Base-by-base conservation (phyloP, 352 stramenopile genomes). In the Phytophthora palmivora region DNA sequence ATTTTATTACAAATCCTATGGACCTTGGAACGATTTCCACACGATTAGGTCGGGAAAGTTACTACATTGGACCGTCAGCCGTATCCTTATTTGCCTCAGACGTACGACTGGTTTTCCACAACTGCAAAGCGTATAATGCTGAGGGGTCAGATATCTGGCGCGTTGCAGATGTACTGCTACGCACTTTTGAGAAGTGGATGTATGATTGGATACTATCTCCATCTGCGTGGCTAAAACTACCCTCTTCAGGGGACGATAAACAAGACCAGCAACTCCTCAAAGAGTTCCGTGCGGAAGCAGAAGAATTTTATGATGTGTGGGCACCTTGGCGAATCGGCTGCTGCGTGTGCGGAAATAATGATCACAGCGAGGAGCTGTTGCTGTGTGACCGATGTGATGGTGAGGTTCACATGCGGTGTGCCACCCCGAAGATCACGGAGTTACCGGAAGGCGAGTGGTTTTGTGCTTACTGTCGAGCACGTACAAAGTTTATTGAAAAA, bases 381-480 rank as follows among this genome's bases (percentile, higher is more conserved):
- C 51, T 96, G 18, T 96, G 88, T 51, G 88, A 96, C 51, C 76
- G 80, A n/a, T 96, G 88, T 50, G 88, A 96, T 63, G 83, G 83
- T 7, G 88, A 96, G 53, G 88, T 94, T 26, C 88, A 96, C 70
- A 93, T 95, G 80, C 79, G 84, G 26, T 96, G 88, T 56, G 81
- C 82, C 10, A 89, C 78, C 1, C 87, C 87, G 11, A 73, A 80
- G 15, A 73, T 96, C 30, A 80, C 77, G 1, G 78, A 89, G 47
- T 43, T 94, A 14, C 88, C 88, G 4, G 79, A 88, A 3, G 87
- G 79, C 15, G 86, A 95, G 42, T 96, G 88, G 88, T 94, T 87
- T 58, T 96, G 88, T 42, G 63, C 58, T 8, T 96, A 85, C 28
- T 96, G 88, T 24, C 44, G 74, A 48, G 58, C 79, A 3, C 83